Base-by-base conservation (phyloP, 192 early-diverging fungal genomes). In the Pilaira anomala region DNA sequence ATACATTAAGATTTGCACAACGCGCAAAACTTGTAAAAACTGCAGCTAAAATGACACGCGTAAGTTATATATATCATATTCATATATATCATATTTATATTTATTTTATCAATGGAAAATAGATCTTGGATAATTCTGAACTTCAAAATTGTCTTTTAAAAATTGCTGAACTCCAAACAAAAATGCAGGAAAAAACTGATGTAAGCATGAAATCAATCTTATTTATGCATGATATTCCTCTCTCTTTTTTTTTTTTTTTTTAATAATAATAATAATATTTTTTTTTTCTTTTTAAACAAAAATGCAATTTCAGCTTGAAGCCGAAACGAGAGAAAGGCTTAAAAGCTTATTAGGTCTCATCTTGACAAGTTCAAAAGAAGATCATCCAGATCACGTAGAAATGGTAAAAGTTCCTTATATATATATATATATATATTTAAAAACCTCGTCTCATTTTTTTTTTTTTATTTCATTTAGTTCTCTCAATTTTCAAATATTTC, bases 1-100 rank as follows among this genome's bases (percentile, higher is more conserved):
- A 91, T 60, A 98, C 97, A 2, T 82, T 98, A 26, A 94, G 98
- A 65, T 98, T 98, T 78, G 97, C 97, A 1, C 79, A 84, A 24
- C 80, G 94, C 6, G 89, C 94, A 30, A 98, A 98, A 74, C 90
- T 91, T 60, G 87, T 98, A 16, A 78, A 81, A 25, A 88, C 90
- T 24, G 85, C 84, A 36, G 91, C 97, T 9, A 78, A 91, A 39
- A 86, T 89, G 53, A 96, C 96, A 75, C 77, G 84, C 28, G 81
- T 87, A 11, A 57, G 57, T 57, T 59, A 6, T n/a, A n/a, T n/a
- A n/a, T n/a, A n/a, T n/a, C n/a, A n/a, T n/a, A n/a, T 44, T 44
- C n/a, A n/a, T n/a, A n/a, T n/a, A n/a, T n/a, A n/a, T n/a, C n/a
- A n/a, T n/a, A n/a, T n/a, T n/a, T n/a, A n/a, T n/a, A n/a, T n/a